A percentile compares a stretch with the other conserved stretches of the same genome.
These are phyloP conservation scores for Fusarium sambucinum DNA, from an alignment of 2,329 filamentous ascomycete genomes.

Conservation along the genomic window DNA sequence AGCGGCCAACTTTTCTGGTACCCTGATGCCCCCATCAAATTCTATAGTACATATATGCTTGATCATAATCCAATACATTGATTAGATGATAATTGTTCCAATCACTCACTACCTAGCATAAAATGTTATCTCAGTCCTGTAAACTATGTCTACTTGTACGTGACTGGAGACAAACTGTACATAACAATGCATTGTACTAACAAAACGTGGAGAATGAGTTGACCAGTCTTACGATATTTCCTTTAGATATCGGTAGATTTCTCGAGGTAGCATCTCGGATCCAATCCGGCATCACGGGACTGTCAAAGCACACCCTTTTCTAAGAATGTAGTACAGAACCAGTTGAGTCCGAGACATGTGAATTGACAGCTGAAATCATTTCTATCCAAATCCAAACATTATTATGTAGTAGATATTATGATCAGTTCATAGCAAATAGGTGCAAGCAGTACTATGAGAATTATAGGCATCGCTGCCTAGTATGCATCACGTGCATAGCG, in stretches of 20 bases:
- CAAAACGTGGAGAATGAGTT: neutral
- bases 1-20: too few species aligned
- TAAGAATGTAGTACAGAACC: constrained; percentile 22
- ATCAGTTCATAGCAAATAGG: neutral
- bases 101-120: neutral
- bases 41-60: neutral
- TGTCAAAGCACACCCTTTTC: constrained; percentile 30
- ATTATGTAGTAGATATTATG: neutral
- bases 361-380: neutral
- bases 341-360: constrained; percentile 26
- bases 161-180: too few species aligned
- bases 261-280: neutral
- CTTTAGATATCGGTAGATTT: neutral
- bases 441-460: too few species aligned
- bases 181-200: neutral
- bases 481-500: constrained; percentile 44
- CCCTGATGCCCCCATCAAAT: too few species aligned
- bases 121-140: neutral
- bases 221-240: neutral
- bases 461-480: neutral
- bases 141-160: neutral
- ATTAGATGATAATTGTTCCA: neutral
- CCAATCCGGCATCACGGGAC: constrained; percentile 27
- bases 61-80: neutral
- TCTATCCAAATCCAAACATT: neutral